Percentiles rank a stretch among this genome's conserved stretches.
phyloP scores from a whole-genome alignment of 257 asterid species.

The Solanum appendiculatum region DNA sequence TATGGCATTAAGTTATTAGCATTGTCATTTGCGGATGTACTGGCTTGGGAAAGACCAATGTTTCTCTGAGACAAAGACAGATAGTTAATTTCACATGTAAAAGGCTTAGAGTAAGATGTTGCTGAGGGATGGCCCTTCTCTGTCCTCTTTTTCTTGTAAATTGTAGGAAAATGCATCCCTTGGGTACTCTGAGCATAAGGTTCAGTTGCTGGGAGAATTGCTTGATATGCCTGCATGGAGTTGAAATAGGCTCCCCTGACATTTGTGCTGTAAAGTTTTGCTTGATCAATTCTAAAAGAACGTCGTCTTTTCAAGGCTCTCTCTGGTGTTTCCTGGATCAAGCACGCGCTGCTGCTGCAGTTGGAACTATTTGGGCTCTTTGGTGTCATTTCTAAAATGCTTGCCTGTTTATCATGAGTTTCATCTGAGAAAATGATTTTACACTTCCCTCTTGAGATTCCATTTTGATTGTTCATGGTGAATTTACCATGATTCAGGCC shows the following conservation, averaged over 20 bases:
- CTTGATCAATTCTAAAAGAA: slow-evolving; percentile 11
- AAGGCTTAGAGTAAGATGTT: slow-evolving; percentile 17
- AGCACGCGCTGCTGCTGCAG: slow-evolving; percentile 29
- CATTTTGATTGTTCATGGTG: slow-evolving; percentile 3
- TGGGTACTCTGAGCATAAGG: slow-evolving; percentile 12
- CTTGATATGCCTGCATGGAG: slow-evolving; percentile 40
- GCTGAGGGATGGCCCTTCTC: slow-evolving; percentile 28
- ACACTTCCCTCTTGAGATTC: slow-evolving; percentile 45
- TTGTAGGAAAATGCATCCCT: slow-evolving; percentile 45
- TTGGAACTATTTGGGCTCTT: slow-evolving; percentile 26
- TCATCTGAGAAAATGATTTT: slow-evolving; percentile 58
- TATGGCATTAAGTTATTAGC: slow-evolving; percentile 17
- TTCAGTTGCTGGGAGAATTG: slow-evolving; percentile 18
- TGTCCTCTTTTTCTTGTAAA: slow-evolving; percentile 58
- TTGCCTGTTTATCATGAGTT: slow-evolving; percentile 61
- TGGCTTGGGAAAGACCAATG: slow-evolving; percentile 9
- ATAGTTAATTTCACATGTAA: slow-evolving; percentile 17
- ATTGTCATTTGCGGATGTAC: not conserved
- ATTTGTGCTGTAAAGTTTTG: slow-evolving; percentile 34
- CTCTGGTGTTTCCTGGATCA: slow-evolving; percentile 12
- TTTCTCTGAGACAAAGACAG: slow-evolving; percentile 14
- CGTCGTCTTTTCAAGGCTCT: slow-evolving; percentile 38
- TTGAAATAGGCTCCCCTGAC: slow-evolving; percentile 25
- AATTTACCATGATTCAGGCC: not conserved
- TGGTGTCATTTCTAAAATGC: slow-evolving; percentile 17